Conservation (phyloP, 2,329 filamentous ascomycete species). For the Penicillium olsonii region DNA sequence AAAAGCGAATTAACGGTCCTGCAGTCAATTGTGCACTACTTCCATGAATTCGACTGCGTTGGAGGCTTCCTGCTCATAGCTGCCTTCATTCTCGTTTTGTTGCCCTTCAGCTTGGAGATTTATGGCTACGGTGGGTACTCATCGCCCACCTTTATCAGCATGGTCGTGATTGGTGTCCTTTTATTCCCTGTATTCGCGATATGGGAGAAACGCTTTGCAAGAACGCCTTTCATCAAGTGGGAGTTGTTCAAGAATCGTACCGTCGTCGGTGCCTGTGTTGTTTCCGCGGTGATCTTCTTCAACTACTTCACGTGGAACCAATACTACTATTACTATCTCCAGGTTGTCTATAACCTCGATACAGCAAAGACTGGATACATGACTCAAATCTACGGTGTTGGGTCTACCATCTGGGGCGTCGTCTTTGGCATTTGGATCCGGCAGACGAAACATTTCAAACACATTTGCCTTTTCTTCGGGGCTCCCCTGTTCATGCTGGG, state of each 20-base stretch:
- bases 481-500: constrained; percentile 55
- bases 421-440: constrained; percentile 54
- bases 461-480: constrained; percentile 53
- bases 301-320: constrained; percentile 56
- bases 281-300: constrained; percentile 53
- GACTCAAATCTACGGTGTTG: constrained; percentile 55
- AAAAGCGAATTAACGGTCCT: constrained; percentile 48
- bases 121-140: constrained; percentile 43
- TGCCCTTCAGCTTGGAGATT: constrained; percentile 63
- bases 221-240: constrained; percentile 57
- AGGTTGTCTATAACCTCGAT: constrained; percentile 53
- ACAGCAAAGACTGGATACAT: constrained; percentile 49
- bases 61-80: constrained; percentile 53
- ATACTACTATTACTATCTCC: constrained; percentile 58
- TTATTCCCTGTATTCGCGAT: constrained; percentile 56
- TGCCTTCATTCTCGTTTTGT: constrained; percentile 64
- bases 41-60: constrained; percentile 62
- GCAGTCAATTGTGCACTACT: constrained; percentile 56
- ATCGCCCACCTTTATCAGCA: constrained; percentile 51
- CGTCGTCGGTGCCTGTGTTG: constrained; percentile 53
- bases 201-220: constrained; percentile 58
- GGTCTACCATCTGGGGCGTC: constrained; percentile 54
- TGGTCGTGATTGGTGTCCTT: constrained; percentile 56
- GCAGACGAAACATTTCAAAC: constrained; percentile 56
- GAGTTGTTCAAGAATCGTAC: constrained; percentile 52